These are phyloP conservation scores for Phytophthora crassamura DNA, from an alignment of 352 stramenopile species.

Conservation along the genomic window DNA sequence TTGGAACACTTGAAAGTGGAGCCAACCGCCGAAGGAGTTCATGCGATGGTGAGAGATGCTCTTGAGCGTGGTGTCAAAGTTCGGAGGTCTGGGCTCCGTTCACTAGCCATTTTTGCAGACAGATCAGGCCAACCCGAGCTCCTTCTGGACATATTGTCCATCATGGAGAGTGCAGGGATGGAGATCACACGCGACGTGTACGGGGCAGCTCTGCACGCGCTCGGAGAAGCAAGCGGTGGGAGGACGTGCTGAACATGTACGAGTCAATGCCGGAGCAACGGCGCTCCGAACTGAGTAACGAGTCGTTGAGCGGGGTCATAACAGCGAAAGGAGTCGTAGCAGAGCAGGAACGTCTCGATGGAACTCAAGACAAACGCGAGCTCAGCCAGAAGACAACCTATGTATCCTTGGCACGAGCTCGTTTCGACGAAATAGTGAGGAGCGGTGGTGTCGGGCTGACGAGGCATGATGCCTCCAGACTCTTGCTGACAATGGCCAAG, in stretches of 20 bases:
- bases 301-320: constrained; percentile 1
- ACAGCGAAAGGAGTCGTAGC: not conserved
- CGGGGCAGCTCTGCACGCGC: not conserved
- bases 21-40: not conserved
- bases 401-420: not conserved
- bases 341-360: not conserved
- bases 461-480: not conserved
- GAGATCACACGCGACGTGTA: constrained; percentile 5
- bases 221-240: not conserved
- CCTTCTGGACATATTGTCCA: not conserved
- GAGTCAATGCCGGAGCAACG: constrained; percentile 2
- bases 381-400: not conserved
- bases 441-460: constrained; percentile 3
- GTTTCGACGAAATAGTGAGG: constrained; percentile 7
- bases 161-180: constrained; percentile 10
- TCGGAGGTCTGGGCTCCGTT: constrained; percentile 1
- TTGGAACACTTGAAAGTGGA: not conserved
- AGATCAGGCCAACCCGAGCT: constrained; percentile 5
- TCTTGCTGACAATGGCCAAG: constrained; percentile 7
- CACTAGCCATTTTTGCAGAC: constrained; percentile 3
- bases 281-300: not conserved
- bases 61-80: constrained; percentile 1
- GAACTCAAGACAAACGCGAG: not conserved
- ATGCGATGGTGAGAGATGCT: not conserved
- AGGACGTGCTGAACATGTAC: constrained; percentile 11